Conservation (phyloP, 768 basidiomycete genomes). For the Trametes cinnabarina region DNA sequence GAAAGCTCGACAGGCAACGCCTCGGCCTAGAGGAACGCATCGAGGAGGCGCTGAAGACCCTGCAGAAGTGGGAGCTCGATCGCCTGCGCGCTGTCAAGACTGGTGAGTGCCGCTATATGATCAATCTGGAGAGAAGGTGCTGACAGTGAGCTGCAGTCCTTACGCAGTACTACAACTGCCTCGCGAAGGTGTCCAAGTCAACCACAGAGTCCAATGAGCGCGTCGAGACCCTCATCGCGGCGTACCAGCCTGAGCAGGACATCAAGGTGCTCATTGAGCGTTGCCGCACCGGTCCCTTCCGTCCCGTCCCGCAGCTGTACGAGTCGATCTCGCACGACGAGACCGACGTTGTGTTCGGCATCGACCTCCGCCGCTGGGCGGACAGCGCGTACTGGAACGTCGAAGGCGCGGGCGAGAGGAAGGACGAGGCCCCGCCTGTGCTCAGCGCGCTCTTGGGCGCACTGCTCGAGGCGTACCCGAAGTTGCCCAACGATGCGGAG, state of each 20-base stretch:
- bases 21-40: slow-evolving; percentile 82
- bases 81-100: slow-evolving; percentile 82
- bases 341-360: slow-evolving; percentile 85
- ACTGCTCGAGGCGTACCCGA: slow-evolving; percentile 60
- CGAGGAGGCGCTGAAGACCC: slow-evolving; percentile 74
- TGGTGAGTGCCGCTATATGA: slow-evolving; percentile 39
- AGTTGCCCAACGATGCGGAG: slow-evolving; percentile 59
- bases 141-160: slow-evolving; percentile 49
- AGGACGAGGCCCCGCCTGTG: slow-evolving; percentile 70
- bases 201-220: slow-evolving; percentile 64
- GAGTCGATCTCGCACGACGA: slow-evolving; percentile 83
- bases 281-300: slow-evolving; percentile 91
- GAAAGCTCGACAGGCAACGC: slow-evolving; percentile 81
- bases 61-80: slow-evolving; percentile 87
- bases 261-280: slow-evolving; percentile 85
- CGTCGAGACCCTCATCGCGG: slow-evolving; percentile 71
- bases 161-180: slow-evolving; percentile 81
- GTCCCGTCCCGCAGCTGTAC: slow-evolving; percentile 81
- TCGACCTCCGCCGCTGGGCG: slow-evolving; percentile 89
- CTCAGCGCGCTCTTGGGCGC: slow-evolving; percentile 63
- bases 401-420: slow-evolving; percentile 47
- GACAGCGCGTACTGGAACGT: slow-evolving; percentile 66
- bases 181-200: slow-evolving; percentile 68
- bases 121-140: neutral
- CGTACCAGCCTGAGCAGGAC: slow-evolving; percentile 88